These are phyloP conservation scores for Aristolochia californica DNA, from an alignment of 164 flowering plant species.

Conservation along the genomic window DNA sequence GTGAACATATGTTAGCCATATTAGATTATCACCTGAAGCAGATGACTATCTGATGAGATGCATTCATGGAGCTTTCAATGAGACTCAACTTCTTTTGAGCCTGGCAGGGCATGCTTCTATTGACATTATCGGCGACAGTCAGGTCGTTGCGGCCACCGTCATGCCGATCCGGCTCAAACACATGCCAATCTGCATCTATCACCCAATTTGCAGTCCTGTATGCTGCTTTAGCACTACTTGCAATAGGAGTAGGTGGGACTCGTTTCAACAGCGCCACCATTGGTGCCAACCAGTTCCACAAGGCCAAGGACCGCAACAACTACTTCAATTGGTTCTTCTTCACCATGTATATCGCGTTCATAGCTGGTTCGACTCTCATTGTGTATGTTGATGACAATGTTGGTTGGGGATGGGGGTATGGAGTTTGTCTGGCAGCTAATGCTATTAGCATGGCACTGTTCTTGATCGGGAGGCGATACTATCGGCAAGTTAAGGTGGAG, in stretches of 20 bases:
- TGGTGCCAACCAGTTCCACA: constrained; percentile 40
- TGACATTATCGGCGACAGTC: constrained; percentile 29
- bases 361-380: constrained; percentile 16
- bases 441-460: constrained; percentile 20
- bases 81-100: too few relatives aligned
- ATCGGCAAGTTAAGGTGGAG: constrained; percentile 15
- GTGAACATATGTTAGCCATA: too few relatives aligned
- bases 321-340: constrained; percentile 55
- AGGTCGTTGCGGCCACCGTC: constrained; percentile 31
- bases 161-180: constrained; percentile 10
- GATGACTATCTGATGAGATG: too few relatives aligned
- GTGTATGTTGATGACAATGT: constrained; percentile 41
- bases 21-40: too few relatives aligned
- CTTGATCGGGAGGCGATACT: constrained; percentile 19
- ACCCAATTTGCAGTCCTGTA: constrained; percentile 24
- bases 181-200: constrained; percentile 8
- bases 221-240: constrained; percentile 10
- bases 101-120: constrained; percentile 29
- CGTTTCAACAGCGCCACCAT: constrained; percentile 29
- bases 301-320: constrained; percentile 14
- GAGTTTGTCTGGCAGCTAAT: constrained; percentile 15
- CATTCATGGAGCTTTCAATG: too few relatives aligned
- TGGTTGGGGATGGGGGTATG: constrained; percentile 40
- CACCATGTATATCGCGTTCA: constrained; percentile 7
- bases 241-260: constrained; percentile 31